These are phyloP conservation scores for Pseudocercospora macadamiae DNA, from an alignment of 2,329 filamentous ascomycete genomes.

Conservation along the genomic window DNA sequence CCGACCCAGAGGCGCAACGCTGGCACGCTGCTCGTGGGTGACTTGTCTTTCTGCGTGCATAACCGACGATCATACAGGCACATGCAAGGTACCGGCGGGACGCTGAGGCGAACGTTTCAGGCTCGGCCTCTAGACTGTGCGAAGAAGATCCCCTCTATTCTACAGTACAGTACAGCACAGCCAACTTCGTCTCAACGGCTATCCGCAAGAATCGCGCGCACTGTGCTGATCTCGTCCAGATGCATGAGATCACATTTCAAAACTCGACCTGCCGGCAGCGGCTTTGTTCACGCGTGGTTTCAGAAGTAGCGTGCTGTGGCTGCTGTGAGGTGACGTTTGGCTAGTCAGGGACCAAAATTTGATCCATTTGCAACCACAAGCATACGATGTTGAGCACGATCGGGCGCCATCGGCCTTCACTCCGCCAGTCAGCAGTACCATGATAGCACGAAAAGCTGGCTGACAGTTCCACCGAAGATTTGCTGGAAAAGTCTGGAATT, in stretches of 20 bases:
- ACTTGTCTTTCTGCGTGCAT: conserved; percentile 2
- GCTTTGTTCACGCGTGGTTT: background rate
- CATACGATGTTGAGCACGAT: conserved; percentile 8
- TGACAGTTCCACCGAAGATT: background rate
- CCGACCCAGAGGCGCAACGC: background rate
- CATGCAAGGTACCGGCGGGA: conserved; percentile 15
- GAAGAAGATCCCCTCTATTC: background rate
- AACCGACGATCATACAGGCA: conserved; percentile 17
- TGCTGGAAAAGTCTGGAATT: background rate
- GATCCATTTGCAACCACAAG: background rate
- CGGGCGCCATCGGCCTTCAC: conserved; percentile 4
- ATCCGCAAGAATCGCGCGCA: background rate
- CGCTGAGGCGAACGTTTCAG: conserved; percentile 10
- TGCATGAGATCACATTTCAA: background rate
- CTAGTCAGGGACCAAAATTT: background rate
- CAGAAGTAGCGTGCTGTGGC: conserved; percentile 1
- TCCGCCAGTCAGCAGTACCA: conserved; percentile 4
- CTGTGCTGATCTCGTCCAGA: background rate
- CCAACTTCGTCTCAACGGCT: background rate
- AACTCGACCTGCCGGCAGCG: background rate
- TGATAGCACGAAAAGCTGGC: background rate
- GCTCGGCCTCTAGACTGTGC: background rate
- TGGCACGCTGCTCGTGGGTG: background rate
- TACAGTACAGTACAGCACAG: background rate
- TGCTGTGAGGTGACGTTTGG: conserved; percentile 8